These are phyloP conservation scores for Talaromyces sp. DNA, from an alignment of 2,329 filamentous ascomycete genomes.

Conservation along the genomic window DNA sequence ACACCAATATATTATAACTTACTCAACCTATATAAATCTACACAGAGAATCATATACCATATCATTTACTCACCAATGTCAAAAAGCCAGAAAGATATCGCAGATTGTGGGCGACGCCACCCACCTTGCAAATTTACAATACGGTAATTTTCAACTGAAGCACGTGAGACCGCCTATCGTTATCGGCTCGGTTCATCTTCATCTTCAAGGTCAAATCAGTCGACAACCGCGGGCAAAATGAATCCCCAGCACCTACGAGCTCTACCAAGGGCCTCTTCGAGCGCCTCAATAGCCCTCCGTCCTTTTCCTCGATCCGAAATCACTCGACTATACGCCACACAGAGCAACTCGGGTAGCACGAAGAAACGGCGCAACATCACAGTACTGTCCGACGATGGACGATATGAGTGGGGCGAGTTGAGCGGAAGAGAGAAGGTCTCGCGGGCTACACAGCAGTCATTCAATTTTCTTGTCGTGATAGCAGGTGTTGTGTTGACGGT, in stretches of 20 bases:
- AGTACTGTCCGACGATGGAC: conserved; percentile 81
- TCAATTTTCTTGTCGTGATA: conserved; percentile 80
- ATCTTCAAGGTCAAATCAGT: not conserved
- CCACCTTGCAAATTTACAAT: conserved; percentile 12
- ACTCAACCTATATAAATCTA: too few relatives aligned
- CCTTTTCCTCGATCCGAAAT: conserved; percentile 38
- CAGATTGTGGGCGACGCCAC: not conserved
- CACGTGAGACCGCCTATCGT: conserved; percentile 18
- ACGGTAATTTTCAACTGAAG: conserved; percentile 22
- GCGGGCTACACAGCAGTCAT: conserved; percentile 83
- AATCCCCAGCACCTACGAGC: conserved; percentile 21
- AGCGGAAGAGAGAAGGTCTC: conserved; percentile 76
- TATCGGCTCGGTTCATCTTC: conserved; percentile 10
- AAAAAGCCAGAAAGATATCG: not conserved
- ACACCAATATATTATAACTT: too few relatives aligned
- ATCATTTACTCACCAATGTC: too few relatives aligned
- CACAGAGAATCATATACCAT: too few relatives aligned
- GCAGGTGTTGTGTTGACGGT: conserved; percentile 77
- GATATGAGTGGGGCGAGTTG: conserved; percentile 77
- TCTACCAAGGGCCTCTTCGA: conserved; percentile 18
- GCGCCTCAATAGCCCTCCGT: conserved; percentile 28
- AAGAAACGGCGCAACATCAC: conserved; percentile 69
- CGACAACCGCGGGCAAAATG: conserved; percentile 12
- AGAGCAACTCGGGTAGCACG: conserved; percentile 51
- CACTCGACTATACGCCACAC: conserved; percentile 61